These are phyloP conservation scores for Clavispora carvajalis DNA, from an alignment of 805 yeast genomes.

Conservation along the genomic window DNA sequence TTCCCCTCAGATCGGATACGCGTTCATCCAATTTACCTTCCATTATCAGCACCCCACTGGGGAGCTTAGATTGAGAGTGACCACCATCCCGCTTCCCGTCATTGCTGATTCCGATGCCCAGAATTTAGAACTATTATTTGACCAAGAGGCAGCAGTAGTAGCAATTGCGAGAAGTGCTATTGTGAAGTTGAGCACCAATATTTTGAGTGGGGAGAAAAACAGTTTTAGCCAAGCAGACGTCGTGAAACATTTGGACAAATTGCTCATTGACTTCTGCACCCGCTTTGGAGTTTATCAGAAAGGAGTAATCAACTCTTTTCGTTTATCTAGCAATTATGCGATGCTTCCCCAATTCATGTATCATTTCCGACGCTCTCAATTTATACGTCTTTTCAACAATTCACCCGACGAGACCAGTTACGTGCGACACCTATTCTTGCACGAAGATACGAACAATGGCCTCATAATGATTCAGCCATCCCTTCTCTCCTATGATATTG, in stretches of 20 bases:
- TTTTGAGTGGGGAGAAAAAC: constrained; percentile 11
- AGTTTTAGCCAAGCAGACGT: constrained; percentile 27
- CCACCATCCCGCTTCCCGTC: constrained; percentile 48
- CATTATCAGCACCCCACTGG: constrained; percentile 61
- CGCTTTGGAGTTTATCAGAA: constrained; percentile 45
- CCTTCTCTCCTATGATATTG: constrained; percentile 51
- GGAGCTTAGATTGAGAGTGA: constrained; percentile 52
- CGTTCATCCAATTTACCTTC: constrained; percentile 49
- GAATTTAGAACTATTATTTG: constrained; percentile 48
- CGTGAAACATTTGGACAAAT: constrained; percentile 45
- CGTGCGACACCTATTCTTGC: constrained; percentile 55
- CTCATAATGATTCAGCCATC: constrained; percentile 69
- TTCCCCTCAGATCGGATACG: constrained; percentile 22
- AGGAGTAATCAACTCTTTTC: constrained; percentile 44
- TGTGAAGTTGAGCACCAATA: constrained; percentile 27
- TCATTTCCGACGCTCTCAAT: constrained; percentile 61
- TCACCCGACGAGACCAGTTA: constrained; percentile 71
- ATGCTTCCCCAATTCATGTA: constrained; percentile 64
- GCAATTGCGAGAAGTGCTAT: constrained; percentile 53
- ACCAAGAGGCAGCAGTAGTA: constrained; percentile 67
- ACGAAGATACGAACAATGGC: constrained; percentile 57
- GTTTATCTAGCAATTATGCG: constrained; percentile 44
- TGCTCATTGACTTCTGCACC: constrained; percentile 42
- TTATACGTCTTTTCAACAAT: constrained; percentile 60
- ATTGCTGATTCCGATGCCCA: constrained; percentile 34